These are phyloP conservation scores for Biscogniauxia marginata DNA, from an alignment of 2,329 filamentous ascomycete genomes.

Conservation along the genomic window DNA sequence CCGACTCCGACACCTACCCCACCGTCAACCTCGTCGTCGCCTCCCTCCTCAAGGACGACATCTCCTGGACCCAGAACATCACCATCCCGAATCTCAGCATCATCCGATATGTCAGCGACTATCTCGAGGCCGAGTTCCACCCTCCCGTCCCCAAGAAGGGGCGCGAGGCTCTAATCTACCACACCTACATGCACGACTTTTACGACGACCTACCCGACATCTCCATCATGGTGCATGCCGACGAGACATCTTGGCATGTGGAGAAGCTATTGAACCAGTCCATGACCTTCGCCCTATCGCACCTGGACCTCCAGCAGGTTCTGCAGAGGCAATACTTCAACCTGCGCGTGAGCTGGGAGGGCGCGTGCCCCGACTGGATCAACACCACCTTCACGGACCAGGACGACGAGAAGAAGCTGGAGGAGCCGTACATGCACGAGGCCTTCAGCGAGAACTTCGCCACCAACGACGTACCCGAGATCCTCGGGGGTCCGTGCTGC, in stretches of 20 bases:
- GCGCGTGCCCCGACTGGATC: constrained; percentile 55
- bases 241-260: constrained; percentile 43
- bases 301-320: constrained; percentile 37
- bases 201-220: constrained; percentile 60
- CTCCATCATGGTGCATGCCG: constrained; percentile 60
- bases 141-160: constrained; percentile 56
- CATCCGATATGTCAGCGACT: constrained; percentile 50
- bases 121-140: constrained; percentile 44
- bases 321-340: constrained; percentile 53
- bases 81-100: constrained; percentile 34
- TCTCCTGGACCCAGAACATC: constrained; percentile 31
- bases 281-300: constrained; percentile 32
- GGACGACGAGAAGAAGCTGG: constrained; percentile 23
- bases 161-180: constrained; percentile 62
- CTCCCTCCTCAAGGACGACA: constrained; percentile 27
- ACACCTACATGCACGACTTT: constrained; percentile 60
- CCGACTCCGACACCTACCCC: constrained; percentile 14
- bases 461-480: constrained; percentile 27
- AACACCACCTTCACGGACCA: constrained; percentile 30
- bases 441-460: constrained; percentile 32
- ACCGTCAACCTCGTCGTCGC: constrained; percentile 33
- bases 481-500: constrained; percentile 35
- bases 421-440: constrained; percentile 31
- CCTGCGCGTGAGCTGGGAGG: constrained; percentile 52
- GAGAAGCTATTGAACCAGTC: constrained; percentile 35